These are phyloP conservation scores for Hypoxylon sp. DNA, from an alignment of 2,329 filamentous ascomycete genomes.

Conservation along the genomic window DNA sequence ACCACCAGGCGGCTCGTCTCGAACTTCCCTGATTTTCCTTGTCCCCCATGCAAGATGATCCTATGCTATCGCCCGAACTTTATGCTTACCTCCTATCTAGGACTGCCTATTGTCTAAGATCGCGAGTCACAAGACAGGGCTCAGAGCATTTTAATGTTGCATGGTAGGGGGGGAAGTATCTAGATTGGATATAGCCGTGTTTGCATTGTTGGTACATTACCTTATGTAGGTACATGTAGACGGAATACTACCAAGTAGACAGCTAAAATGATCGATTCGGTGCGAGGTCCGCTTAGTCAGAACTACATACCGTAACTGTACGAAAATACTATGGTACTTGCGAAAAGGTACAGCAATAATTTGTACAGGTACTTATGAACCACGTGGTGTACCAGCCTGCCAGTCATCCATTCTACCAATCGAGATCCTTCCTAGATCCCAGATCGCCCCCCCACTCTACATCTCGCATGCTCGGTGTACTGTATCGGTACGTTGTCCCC, in stretches of 20 bases:
- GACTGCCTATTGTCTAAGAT: constrained; percentile 42
- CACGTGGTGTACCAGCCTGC: constrained; percentile 41
- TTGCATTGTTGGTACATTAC: background rate
- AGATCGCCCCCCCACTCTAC: constrained; percentile 41
- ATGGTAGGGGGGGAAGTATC: constrained; percentile 1
- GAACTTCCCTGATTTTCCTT: constrained; percentile 40
- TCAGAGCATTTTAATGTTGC: constrained; percentile 2
- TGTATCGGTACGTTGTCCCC: constrained; percentile 29
- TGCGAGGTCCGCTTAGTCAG: constrained; percentile 21
- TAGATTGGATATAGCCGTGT: constrained; percentile 1
- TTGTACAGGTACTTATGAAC: constrained; percentile 34
- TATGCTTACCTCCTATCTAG: constrained; percentile 17
- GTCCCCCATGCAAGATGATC: constrained; percentile 37
- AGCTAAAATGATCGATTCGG: background rate
- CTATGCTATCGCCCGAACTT: constrained; percentile 52
- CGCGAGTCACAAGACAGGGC: constrained; percentile 38
- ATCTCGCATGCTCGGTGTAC: constrained; percentile 36
- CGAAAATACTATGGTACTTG: constrained; percentile 2
- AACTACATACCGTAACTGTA: constrained; percentile 4
- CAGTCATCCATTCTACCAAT: constrained; percentile 42
- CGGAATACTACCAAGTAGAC: background rate
- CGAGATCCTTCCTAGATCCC: constrained; percentile 45
- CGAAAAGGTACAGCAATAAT: background rate
- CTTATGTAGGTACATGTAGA: background rate
- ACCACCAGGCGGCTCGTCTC: constrained; percentile 43